Conservation (phyloP, 164 flowering plant genomes). For the Euptelea pleiosperma region DNA sequence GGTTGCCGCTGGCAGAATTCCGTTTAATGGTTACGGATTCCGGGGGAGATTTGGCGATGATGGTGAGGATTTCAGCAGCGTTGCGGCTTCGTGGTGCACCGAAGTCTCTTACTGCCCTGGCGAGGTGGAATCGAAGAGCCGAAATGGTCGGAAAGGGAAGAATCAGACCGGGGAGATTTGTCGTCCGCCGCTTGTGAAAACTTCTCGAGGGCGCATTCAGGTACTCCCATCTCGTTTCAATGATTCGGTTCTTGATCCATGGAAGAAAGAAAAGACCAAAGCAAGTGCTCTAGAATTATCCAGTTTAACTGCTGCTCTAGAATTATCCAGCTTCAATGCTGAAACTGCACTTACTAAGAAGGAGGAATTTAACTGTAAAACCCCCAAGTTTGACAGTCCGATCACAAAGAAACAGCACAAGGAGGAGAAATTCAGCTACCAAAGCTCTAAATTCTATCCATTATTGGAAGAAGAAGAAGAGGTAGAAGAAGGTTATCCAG, state of each 20-base stretch:
- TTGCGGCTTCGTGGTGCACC: conserved; percentile 18
- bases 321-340: conserved; percentile 19
- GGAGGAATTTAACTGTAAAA: conserved; percentile 29
- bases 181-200: conserved; percentile 38
- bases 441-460: conserved; percentile 18
- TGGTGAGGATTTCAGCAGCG: conserved; percentile 7
- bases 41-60: conserved; percentile 14
- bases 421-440: conserved; percentile 25
- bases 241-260: conserved; percentile 43
- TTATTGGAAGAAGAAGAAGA: conserved; percentile 34
- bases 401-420: conserved; percentile 15
- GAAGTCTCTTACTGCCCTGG: conserved; percentile 29
- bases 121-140: conserved; percentile 27
- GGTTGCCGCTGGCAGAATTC: conserved; percentile 52
- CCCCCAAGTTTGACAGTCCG: conserved; percentile 17
- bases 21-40: conserved; percentile 26
- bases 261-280: conserved; percentile 38
- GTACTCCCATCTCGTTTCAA: conserved; percentile 53
- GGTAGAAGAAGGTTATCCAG: conserved; percentile 16
- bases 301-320: conserved; percentile 17
- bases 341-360: conserved; percentile 25
- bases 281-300: conserved; percentile 20
- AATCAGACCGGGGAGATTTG: conserved; percentile 12
- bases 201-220: conserved; percentile 51
- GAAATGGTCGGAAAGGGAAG: background rate